A percentile compares a stretch with the other conserved stretches of the same genome.
phyloP scores from a whole-genome alignment of 2,329 filamentous ascomycete species.

The Ophiognomonia clavigignenti-juglandacearum region DNA sequence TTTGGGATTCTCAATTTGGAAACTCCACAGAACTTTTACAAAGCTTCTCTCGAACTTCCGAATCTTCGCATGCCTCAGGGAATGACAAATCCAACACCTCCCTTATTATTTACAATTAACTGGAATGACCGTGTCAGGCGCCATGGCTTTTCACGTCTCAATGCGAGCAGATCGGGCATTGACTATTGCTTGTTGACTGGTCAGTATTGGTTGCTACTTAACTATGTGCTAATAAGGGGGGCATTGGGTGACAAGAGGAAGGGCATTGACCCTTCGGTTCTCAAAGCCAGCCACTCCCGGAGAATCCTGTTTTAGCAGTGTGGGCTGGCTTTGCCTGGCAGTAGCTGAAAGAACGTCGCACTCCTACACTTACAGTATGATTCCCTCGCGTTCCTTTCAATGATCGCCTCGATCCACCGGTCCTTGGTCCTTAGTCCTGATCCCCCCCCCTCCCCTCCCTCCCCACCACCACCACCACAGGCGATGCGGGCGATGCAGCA shows the following conservation, averaged over 20 bases:
- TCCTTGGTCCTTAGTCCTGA: too few relatives aligned
- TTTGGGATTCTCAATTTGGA: constrained; percentile 1
- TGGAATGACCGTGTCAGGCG: too few relatives aligned
- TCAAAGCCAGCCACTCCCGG: not conserved
- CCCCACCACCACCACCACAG: too few relatives aligned
- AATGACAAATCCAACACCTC: not conserved
- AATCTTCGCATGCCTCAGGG: not conserved
- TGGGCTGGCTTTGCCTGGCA: not conserved
- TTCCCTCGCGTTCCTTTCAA: too few relatives aligned
- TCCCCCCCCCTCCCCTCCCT: too few relatives aligned
- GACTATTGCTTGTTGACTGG: too few relatives aligned
- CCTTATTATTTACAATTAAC: too few relatives aligned
- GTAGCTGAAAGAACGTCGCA: too few relatives aligned
- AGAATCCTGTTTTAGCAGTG: not conserved
- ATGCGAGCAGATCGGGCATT: not conserved
- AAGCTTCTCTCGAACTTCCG: not conserved
- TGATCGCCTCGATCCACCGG: too few relatives aligned
- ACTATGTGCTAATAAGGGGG: constrained; percentile 5
- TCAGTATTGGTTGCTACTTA: too few relatives aligned
- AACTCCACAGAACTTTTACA: not conserved
- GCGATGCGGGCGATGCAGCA: too few relatives aligned
- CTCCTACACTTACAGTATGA: too few relatives aligned
- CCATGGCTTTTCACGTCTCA: not conserved
- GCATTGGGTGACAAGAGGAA: not conserved
- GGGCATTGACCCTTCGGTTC: not conserved